These are phyloP conservation scores for Canavalia gladiata DNA, from an alignment of 306 rosid genomes.

Conservation along the genomic window DNA sequence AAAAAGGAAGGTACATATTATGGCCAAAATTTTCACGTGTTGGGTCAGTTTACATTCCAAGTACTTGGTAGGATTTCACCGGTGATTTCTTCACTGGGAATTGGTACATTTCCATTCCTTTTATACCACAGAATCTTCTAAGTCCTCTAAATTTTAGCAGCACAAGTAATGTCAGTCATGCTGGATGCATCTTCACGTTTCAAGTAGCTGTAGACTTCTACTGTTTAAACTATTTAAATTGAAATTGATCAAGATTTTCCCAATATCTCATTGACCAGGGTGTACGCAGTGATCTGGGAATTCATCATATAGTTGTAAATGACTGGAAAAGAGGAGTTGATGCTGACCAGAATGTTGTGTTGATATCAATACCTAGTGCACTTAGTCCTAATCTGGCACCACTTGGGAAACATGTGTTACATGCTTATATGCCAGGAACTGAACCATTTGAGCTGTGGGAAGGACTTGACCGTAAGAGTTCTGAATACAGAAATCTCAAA, in stretches of 20 bases:
- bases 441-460: slow-evolving; percentile 89
- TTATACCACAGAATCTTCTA: not conserved
- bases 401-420: slow-evolving; percentile 82
- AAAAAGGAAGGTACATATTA: slow-evolving; percentile 14
- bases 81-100: slow-evolving; percentile 13
- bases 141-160: slow-evolving; percentile 1
- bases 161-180: not conserved
- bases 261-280: slow-evolving; percentile 55
- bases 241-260: slow-evolving; percentile 16
- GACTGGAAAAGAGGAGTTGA: slow-evolving; percentile 97
- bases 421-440: slow-evolving; percentile 94
- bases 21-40: not conserved
- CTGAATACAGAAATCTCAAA: slow-evolving; percentile 86
- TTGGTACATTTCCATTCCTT: slow-evolving; percentile 4
- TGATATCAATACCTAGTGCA: slow-evolving; percentile 91
- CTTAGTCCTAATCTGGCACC: slow-evolving; percentile 87
- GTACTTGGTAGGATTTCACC: not conserved
- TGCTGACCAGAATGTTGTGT: slow-evolving; percentile 93
- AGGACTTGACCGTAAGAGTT: slow-evolving; percentile 81
- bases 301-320: slow-evolving; percentile 94
- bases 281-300: slow-evolving; percentile 72
- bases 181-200: slow-evolving; percentile 28
- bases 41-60: not conserved
- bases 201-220: not conserved
- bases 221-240: slow-evolving; percentile 14